phyloP scores from a whole-genome alignment of 1,284 basidiomycete genomes.

The Singerocomus rubriflavus region DNA sequence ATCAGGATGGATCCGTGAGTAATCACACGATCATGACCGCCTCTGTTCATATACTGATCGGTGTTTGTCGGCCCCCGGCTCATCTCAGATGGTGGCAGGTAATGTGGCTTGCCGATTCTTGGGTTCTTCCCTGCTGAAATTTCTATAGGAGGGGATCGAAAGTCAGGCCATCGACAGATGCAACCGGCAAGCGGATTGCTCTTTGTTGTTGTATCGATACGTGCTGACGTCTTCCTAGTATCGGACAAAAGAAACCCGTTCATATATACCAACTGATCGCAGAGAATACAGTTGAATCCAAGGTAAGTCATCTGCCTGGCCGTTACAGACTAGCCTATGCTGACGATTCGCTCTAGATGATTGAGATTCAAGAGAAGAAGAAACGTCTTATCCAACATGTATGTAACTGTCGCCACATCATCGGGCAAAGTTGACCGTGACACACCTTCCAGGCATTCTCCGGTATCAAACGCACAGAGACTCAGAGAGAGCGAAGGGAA shows the following conservation, averaged over 20 bases:
- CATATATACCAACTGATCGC: slow-evolving; percentile 88
- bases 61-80: slow-evolving; percentile 1
- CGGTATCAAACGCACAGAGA: slow-evolving; percentile 69
- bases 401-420: slow-evolving; percentile 6
- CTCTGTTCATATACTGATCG: slow-evolving; percentile 11
- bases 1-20: slow-evolving; percentile 82
- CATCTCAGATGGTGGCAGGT: slow-evolving; percentile 68
- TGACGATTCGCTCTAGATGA: slow-evolving; percentile 42
- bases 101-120: slow-evolving; percentile 11
- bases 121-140: slow-evolving; percentile 11
- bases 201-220: neutral
- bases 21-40: neutral
- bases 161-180: slow-evolving; percentile 85
- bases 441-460: slow-evolving; percentile 61
- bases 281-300: slow-evolving; percentile 83
- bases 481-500: slow-evolving; percentile 67
- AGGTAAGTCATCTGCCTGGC: slow-evolving; percentile 40
- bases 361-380: slow-evolving; percentile 83
- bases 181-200: slow-evolving; percentile 43
- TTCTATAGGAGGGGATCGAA: slow-evolving; percentile 75
- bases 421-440: neutral
- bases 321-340: neutral
- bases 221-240: slow-evolving; percentile 42
- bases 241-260: slow-evolving; percentile 79
- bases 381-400: slow-evolving; percentile 71